phyloP scores from a whole-genome alignment of 1,284 basidiomycete genomes.

The Chalciporus sp. region DNA sequence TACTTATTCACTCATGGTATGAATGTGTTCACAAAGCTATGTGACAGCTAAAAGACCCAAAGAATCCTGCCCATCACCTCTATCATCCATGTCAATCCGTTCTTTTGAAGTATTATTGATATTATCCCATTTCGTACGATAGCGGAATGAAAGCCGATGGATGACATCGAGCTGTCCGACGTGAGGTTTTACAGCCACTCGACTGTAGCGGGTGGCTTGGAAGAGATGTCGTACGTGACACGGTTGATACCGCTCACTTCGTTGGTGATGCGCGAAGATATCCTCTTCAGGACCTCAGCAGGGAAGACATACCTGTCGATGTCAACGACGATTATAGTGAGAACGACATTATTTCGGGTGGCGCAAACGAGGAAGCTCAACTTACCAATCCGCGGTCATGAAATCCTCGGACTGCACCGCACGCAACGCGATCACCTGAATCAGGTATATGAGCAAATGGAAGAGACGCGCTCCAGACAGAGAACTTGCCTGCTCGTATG shows the following conservation, averaged over 20 bases:
- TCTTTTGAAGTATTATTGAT: neutral
- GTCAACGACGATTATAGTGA: neutral
- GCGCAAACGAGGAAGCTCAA: neutral
- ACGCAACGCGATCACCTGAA: constrained; percentile 82
- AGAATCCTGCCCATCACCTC: neutral
- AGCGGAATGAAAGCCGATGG: neutral
- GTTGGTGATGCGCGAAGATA: constrained; percentile 98
- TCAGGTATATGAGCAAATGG: neutral
- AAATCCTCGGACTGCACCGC: constrained; percentile 95
- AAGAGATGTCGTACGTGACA: constrained; percentile 95
- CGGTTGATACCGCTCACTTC: constrained; percentile 94
- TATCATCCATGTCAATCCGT: neutral
- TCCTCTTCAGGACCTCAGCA: constrained; percentile 85
- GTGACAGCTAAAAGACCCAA: neutral
- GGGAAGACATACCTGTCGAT: constrained; percentile 87
- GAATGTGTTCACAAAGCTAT: neutral
- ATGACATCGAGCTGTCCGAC: neutral
- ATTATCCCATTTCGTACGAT: neutral
- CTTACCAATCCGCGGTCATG: constrained; percentile 95
- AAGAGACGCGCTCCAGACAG: neutral
- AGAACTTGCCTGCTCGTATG: constrained; percentile 86
- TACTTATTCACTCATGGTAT: neutral
- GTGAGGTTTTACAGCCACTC: constrained; percentile 44
- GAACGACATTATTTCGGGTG: neutral
- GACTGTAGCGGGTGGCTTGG: constrained; percentile 88